Evolutionary conservation across 2,329 filamentous ascomycete species (phyloP), one percentile per base, ranked within the genome.

Genomic region (Claviceps purpurea): DNA sequence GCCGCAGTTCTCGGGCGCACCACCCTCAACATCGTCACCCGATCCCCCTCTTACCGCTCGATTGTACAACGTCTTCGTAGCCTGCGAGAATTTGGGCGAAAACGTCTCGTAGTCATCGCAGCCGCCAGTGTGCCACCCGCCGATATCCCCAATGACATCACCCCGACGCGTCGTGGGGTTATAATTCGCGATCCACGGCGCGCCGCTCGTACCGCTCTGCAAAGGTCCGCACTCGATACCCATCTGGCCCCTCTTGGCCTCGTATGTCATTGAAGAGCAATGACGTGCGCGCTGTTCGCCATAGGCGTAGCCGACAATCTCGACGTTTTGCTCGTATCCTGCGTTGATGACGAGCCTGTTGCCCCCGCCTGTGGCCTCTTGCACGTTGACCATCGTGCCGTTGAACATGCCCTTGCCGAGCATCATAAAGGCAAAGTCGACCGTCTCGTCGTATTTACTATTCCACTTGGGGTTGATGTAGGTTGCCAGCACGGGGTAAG

Each of bases 51-150:
- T 30, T 16, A 20, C 48, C 4, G 51, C 51, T 7, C 51, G 51
- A 22, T 50, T 38, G 43, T 37, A 53, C 47, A 49, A 8, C 13
- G 47, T 48, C 43, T 5, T 13, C n/a, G 51, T 53, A 5, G 51
- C 51, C 37, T 30, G 11, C 14, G 51, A 53, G 43, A 53, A 53
- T 7, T 41, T 47, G 48, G 47, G 40, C 20, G 51, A 53, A 40
- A 53, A 53, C 13, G 51, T 53, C 51, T 53, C 51, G 37, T 53
- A 50, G 43, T 53, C 47, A 38, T 53, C 51, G 42, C 54, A 55
- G n/a, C 54, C 54, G 26, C 54, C 54, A 14, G 54, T 55, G 45
- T 55, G 54, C 54, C 49, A 54, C 30, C 54, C 54, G 42, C 54
- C 54, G 13, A 54, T 49, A 30, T 52, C 51, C 3, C 54, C 54